Evolutionary conservation across 352 stramenopile species (phyloP).

Genomic region (Globisporangium paddicum): DNA sequence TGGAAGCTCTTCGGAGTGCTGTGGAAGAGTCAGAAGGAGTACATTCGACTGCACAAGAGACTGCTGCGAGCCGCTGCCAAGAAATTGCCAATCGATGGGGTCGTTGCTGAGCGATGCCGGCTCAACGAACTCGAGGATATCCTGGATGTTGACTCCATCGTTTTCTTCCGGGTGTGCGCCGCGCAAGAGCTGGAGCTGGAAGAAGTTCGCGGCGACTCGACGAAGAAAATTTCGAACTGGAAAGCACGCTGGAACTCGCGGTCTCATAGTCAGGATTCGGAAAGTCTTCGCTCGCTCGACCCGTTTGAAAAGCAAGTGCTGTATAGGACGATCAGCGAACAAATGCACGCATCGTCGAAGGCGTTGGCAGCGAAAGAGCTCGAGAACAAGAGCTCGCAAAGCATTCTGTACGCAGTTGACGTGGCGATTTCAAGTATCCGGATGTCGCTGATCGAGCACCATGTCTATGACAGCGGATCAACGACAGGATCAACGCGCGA

Average conservation of each 20-base stretch:
- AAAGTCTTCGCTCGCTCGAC: conserved; percentile 23
- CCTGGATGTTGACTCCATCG: conserved; percentile 70
- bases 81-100: conserved; percentile 40
- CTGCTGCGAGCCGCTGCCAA: conserved; percentile 53
- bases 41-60: conserved; percentile 74
- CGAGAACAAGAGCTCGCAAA: conserved; percentile 39
- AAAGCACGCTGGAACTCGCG: conserved; percentile 57
- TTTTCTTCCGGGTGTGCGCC: conserved; percentile 76
- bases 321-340: conserved; percentile 50
- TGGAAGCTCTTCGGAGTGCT: conserved; percentile 63
- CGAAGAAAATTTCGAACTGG: conserved; percentile 64
- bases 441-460: conserved; percentile 31
- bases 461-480: conserved; percentile 1
- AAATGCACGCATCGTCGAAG: conserved; percentile 54
- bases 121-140: conserved; percentile 66
- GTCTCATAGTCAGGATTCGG: conserved; percentile 10
- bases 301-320: conserved; percentile 45
- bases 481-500: conserved; percentile 25
- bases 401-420: conserved; percentile 65
- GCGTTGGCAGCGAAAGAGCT: conserved; percentile 37
- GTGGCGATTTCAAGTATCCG: conserved; percentile 56
- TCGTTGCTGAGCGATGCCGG: conserved; percentile 37
- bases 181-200: conserved; percentile 64
- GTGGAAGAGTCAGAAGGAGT: conserved; percentile 62
- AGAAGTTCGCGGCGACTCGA: conserved; percentile 54